Conservation (phyloP, 805 yeast genomes). For the Myxozyma sirexii region DNA sequence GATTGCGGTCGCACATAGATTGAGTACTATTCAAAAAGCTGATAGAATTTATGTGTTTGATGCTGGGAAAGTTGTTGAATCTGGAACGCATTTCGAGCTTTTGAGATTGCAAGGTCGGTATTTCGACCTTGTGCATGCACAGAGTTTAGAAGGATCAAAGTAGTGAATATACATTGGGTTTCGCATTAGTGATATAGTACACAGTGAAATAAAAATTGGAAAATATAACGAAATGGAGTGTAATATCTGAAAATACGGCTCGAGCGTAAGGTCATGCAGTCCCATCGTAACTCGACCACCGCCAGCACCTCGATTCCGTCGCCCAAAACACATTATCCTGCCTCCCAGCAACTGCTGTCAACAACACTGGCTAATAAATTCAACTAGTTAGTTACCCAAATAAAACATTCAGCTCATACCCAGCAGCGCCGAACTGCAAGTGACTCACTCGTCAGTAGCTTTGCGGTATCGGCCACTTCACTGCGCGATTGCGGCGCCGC, state of each 20-base stretch:
- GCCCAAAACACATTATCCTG: too few species aligned
- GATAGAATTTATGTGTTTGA: conserved; percentile 55
- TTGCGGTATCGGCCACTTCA: conserved; percentile 7
- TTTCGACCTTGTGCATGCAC: conserved; percentile 46
- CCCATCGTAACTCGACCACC: too few species aligned
- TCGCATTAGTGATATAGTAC: too few species aligned
- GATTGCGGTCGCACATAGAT: conserved; percentile 74
- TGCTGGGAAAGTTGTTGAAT: conserved; percentile 59
- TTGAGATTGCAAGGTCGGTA: conserved; percentile 44
- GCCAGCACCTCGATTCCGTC: too few species aligned
- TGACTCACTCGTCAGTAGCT: neutral
- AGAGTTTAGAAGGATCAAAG: conserved; percentile 44
- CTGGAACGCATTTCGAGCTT: conserved; percentile 51
- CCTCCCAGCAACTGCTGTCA: too few species aligned
- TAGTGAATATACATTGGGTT: neutral
- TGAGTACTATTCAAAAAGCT: conserved; percentile 61
- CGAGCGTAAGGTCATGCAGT: too few species aligned
- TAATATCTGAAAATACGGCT: too few species aligned
- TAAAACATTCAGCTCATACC: too few species aligned
- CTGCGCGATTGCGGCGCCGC: neutral
- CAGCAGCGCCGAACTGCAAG: conserved; percentile 4
- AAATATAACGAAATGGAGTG: too few species aligned
- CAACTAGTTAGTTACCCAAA: too few species aligned
- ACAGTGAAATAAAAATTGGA: too few species aligned
- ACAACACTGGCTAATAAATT: too few species aligned